Evolutionary conservation across 2,329 filamentous ascomycete species (phyloP), one percentile per base, ranked within the genome.

Genomic region (Pochonia chlamydosporia): DNA sequence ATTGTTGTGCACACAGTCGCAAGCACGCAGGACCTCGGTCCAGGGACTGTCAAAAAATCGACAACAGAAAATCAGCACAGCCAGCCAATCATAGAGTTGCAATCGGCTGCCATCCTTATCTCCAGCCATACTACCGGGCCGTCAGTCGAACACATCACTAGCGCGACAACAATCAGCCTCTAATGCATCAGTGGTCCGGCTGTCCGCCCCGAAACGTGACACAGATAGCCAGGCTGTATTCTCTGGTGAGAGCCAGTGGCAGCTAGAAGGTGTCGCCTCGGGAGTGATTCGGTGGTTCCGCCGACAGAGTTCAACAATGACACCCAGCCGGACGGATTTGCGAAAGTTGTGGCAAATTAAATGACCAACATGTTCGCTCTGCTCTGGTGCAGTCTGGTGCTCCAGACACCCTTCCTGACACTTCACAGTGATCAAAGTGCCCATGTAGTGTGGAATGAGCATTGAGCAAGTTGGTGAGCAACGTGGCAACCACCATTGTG

Each of bases 61-160:
- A 69, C 67, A 69, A 57, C 66, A 69, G 60, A 60, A 73, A 73
- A 70, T 57, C 59, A 53, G 43, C 41, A 37, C 48, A 42, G 37
- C 20, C 44, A 50, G 52, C 69, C 69, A 72, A 72, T 72, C 66
- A 70, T 18, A 20, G 18, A 39, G 33, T 14, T 24, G n/a, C 48
- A 44, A 46, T 49, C 49, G 31, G 41, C 49, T 49, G 43, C 41
- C 47, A 54, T 59, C 48, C 70, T 73, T 73, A 73, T 73, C 70
- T 68, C 54, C 52, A 55, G 8, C n/a, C 20, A 43, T n/a, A 39
- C 52, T 48, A 11, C 28, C 43, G 49, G 52, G 44, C 54, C 44
- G 49, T 51, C 4, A 21, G 5, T 39, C 18, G 23, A 55, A 51
- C 50, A 57, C 45, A 39, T 48, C 52, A 48, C 54, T 55, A 56